Base-by-base conservation (phyloP, 805 yeast genomes). In the Starmerella floricola region DNA sequence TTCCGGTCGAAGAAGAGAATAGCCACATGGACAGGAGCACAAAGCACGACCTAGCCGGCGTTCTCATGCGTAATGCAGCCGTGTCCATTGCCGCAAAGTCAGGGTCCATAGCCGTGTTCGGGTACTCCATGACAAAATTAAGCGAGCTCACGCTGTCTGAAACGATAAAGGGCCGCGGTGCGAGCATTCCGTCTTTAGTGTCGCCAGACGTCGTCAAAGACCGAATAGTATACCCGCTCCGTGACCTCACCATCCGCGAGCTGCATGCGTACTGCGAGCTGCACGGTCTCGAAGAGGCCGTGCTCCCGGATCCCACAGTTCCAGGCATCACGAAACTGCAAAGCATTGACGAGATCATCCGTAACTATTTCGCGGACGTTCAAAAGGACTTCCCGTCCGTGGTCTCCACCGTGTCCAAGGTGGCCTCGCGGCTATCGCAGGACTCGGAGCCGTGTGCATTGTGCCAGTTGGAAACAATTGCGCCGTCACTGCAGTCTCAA, bases 351-450 rank as follows among this genome's bases (percentile, higher is more conserved):
- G 93, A 84, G 55, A 68, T 88, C 38, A 77, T 86, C 1, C 66
- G 74, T 21, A 72, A 76, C 38, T 88, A 88, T 59, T 84, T 84
- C 52, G 69, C 65, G 24, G 67, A 69, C 27, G 74, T 87, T 19
- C 94, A 84, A 54, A 68, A 69, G 5, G 86, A 77, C 13, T 86
- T 86, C 56, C 86, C 94, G 0, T 83, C 88, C 43, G 82, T 88
- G 2, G 86, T 87, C 2, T 80, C 95, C 0, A 87, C 97, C 0
- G 96, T 88, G 17, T 86, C 86, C 12, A 78, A 83, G 50, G 86
- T 94, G 0, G 95, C 91, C 4, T 78, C 78, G 36, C 86, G 88
- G 57, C 62, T 87, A 3, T 42, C 49, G n/a, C 53, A 50, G 19
- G 28, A 32, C 11, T 36, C 51, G 2, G 57, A 54, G 34, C 39